A percentile compares a stretch with the other conserved stretches of the same genome.
Evolutionary conservation across 805 yeast genomes (phyloP).

Genomic region (Kluyveromyces lactis): DNA sequence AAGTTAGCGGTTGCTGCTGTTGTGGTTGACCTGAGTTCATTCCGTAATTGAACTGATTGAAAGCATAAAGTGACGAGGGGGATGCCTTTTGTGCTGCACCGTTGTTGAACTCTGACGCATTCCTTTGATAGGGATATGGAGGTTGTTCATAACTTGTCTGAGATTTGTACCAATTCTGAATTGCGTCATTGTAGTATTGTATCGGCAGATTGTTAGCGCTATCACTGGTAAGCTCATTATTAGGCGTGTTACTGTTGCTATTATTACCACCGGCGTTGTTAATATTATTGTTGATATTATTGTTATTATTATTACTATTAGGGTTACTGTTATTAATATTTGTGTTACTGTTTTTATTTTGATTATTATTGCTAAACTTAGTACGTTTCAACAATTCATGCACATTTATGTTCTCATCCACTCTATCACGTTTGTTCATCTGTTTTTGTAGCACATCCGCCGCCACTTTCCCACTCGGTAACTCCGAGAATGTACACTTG

Average conservation of each 20-base stretch:
- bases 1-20: not conserved
- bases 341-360: not conserved
- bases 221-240: constrained; percentile 5
- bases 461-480: constrained; percentile 35
- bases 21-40: not conserved
- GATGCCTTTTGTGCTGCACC: constrained; percentile 1
- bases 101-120: not conserved
- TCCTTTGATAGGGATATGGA: not conserved
- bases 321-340: not conserved
- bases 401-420: constrained; percentile 16
- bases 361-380: constrained; percentile 1
- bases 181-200: not conserved
- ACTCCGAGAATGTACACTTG: constrained; percentile 67
- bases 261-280: not conserved
- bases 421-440: constrained; percentile 15
- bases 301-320: not conserved
- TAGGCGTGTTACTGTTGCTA: not conserved
- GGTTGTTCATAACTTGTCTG: not conserved
- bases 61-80: not conserved
- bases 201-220: not conserved
- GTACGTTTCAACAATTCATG: constrained; percentile 16
- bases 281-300: not conserved
- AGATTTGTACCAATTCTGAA: not conserved
- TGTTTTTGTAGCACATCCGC: constrained; percentile 25
- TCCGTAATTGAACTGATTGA: not conserved